These are phyloP conservation scores for Apiospora marii DNA, from an alignment of 2,329 filamentous ascomycete species.

Conservation along the genomic window DNA sequence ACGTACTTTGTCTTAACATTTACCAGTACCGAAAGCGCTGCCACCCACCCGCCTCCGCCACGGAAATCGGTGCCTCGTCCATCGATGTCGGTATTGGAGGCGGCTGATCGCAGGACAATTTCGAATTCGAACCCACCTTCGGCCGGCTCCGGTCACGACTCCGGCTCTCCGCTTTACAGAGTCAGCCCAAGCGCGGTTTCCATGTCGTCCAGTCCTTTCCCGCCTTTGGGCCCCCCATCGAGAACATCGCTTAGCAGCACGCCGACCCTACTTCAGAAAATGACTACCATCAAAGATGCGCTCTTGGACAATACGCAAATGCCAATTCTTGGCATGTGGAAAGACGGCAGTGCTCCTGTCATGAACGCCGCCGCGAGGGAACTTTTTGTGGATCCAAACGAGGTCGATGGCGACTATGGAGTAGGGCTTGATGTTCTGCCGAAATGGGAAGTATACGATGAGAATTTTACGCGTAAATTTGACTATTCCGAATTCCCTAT, in stretches of 20 bases:
- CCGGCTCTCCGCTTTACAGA: slow-evolving; percentile 54
- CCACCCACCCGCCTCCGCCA: slow-evolving; percentile 41
- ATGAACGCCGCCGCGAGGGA: slow-evolving; percentile 72
- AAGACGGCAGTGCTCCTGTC: slow-evolving; percentile 76
- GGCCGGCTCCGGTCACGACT: slow-evolving; percentile 55
- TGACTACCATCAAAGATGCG: slow-evolving; percentile 78
- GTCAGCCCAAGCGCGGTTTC: slow-evolving; percentile 60
- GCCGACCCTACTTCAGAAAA: slow-evolving; percentile 75
- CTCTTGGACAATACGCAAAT: slow-evolving; percentile 78
- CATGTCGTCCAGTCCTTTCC: slow-evolving; percentile 67
- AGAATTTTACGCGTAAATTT: slow-evolving; percentile 69
- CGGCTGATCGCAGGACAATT: slow-evolving; percentile 55
- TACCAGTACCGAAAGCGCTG: slow-evolving; percentile 62
- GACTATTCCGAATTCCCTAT: slow-evolving; percentile 71
- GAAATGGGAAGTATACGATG: slow-evolving; percentile 69
- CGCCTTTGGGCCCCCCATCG: slow-evolving; percentile 71
- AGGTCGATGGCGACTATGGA: slow-evolving; percentile 51
- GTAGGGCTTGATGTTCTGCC: slow-evolving; percentile 57
- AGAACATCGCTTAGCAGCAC: slow-evolving; percentile 61
- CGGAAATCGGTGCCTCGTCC: slow-evolving; percentile 50
- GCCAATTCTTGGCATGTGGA: slow-evolving; percentile 83
- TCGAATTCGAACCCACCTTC: slow-evolving; percentile 55
- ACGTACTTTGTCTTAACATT: slow-evolving; percentile 80
- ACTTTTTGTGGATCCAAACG: slow-evolving; percentile 54
- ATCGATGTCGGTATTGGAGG: slow-evolving; percentile 48